A percentile compares a stretch with the other conserved stretches of the same genome.
These are phyloP conservation scores for Chrysosporium keratinophilum DNA, from an alignment of 2,329 filamentous ascomycete species.

Conservation along the genomic window DNA sequence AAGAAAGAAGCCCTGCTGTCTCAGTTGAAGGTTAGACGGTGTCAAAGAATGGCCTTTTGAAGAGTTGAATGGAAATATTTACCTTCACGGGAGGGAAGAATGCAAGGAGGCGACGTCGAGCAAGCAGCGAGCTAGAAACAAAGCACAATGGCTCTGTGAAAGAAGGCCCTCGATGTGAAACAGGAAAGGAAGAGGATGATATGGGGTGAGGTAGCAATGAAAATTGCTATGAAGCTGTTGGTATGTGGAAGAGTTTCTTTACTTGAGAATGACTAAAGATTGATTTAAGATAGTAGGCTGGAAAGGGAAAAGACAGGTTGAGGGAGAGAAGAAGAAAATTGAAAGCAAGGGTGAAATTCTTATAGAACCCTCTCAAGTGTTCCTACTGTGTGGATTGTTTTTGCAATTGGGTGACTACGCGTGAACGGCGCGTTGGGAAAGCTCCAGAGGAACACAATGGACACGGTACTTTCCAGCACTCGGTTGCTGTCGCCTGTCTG, in stretches of 20 bases:
- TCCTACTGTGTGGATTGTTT: not conserved
- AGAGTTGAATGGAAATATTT: not conserved
- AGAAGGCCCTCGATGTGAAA: not conserved
- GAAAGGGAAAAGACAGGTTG: not conserved
- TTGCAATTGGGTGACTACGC: not conserved
- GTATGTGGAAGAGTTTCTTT: not conserved
- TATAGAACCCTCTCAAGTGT: not conserved
- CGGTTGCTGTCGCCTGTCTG: not conserved
- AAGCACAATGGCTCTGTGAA: slow-evolving; percentile 8
- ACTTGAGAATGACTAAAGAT: not conserved
- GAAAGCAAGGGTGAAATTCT: not conserved
- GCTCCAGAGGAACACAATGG: not conserved
- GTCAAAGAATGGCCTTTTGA: not conserved
- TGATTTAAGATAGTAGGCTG: not conserved
- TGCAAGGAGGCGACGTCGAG: not conserved
- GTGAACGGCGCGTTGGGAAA: not conserved
- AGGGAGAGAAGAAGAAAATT: not conserved
- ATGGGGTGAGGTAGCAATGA: not conserved
- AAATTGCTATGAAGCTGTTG: not conserved
- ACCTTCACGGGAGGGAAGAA: not conserved
- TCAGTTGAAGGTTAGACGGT: not conserved
- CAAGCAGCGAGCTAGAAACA: slow-evolving; percentile 3
- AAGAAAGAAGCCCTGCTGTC: slow-evolving; percentile 3
- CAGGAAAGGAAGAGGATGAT: not conserved
- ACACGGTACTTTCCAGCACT: not conserved